Evolutionary conservation across 1,284 basidiomycete genomes (phyloP).

Genomic region (Cryptococcus hybrid): DNA sequence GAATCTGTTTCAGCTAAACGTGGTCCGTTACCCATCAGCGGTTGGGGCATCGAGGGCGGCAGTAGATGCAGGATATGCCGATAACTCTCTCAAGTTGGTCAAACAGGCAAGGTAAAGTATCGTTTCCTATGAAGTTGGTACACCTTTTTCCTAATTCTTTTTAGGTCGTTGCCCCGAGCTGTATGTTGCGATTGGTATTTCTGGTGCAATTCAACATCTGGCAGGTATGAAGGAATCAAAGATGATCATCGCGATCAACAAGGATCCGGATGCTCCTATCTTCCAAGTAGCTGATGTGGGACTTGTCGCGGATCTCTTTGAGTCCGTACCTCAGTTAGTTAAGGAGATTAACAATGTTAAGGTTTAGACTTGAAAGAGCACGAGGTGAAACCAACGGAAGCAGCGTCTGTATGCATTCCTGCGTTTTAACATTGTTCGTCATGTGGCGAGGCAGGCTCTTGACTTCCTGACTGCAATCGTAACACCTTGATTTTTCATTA

Average conservation of each 20-base stretch:
- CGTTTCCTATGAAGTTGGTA: conserved; percentile 67
- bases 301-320: conserved; percentile 86
- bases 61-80: conserved; percentile 97
- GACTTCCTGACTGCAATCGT: too few species aligned
- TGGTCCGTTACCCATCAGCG: conserved; percentile 54
- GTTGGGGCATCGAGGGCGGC: conserved; percentile 97
- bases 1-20: not conserved
- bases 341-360: conserved; percentile 61
- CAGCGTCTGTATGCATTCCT: too few species aligned
- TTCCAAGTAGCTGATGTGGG: conserved; percentile 98
- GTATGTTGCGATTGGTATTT: conserved; percentile 96
- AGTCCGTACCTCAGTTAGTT: conserved; percentile 81
- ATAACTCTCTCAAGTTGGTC: conserved; percentile 97
- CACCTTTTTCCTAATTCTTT: conserved; percentile 63
- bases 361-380: conserved; percentile 46
- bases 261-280: conserved; percentile 98
- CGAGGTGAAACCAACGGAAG: too few species aligned
- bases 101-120: conserved; percentile 79
- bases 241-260: conserved; percentile 97
- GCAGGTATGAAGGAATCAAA: conserved; percentile 99
- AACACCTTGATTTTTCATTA: too few species aligned
- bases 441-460: too few species aligned
- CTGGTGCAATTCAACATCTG: conserved; percentile 97
- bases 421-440: too few species aligned
- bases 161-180: conserved; percentile 85